These are phyloP conservation scores for Alternaria dauci DNA, from an alignment of 2,329 filamentous ascomycete species.

Conservation along the genomic window DNA sequence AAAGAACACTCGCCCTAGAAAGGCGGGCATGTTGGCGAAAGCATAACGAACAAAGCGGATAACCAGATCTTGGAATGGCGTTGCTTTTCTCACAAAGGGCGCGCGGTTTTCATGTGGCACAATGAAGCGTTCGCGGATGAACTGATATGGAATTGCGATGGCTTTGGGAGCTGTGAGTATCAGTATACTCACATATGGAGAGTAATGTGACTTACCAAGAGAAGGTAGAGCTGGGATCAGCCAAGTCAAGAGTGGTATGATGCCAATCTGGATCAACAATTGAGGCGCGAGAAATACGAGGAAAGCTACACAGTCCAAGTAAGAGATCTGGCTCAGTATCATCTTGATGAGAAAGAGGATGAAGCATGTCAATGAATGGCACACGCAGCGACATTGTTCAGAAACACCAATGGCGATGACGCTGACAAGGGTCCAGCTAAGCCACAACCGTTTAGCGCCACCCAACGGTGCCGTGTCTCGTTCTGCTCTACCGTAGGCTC, in stretches of 20 bases:
- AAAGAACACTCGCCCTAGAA: slow-evolving; percentile 78
- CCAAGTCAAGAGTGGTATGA: slow-evolving; percentile 66
- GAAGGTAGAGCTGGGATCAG: slow-evolving; percentile 72
- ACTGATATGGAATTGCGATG: slow-evolving; percentile 65
- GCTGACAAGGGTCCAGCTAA: slow-evolving; percentile 27
- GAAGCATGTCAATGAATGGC: neutral
- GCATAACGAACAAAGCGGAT: slow-evolving; percentile 80
- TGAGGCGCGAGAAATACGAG: slow-evolving; percentile 75
- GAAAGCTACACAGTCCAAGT: slow-evolving; percentile 78
- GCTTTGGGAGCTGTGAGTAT: slow-evolving; percentile 56
- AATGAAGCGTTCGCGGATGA: slow-evolving; percentile 67
- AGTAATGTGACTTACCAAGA: slow-evolving; percentile 61
- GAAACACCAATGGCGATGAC: slow-evolving; percentile 26
- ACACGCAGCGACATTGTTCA: neutral
- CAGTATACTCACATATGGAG: slow-evolving; percentile 22
- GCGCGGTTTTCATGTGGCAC: slow-evolving; percentile 57
- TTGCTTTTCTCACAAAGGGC: slow-evolving; percentile 73
- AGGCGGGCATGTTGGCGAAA: slow-evolving; percentile 74
- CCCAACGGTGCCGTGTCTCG: slow-evolving; percentile 1
- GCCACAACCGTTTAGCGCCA: slow-evolving; percentile 29
- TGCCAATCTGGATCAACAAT: slow-evolving; percentile 71
- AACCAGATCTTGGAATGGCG: slow-evolving; percentile 78
- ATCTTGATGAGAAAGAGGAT: slow-evolving; percentile 54
- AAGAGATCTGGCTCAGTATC: slow-evolving; percentile 77
- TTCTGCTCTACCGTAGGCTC: neutral